phyloP scores from a whole-genome alignment of 108 stramenopile species.

The Fistulifera pelliculosa region DNA sequence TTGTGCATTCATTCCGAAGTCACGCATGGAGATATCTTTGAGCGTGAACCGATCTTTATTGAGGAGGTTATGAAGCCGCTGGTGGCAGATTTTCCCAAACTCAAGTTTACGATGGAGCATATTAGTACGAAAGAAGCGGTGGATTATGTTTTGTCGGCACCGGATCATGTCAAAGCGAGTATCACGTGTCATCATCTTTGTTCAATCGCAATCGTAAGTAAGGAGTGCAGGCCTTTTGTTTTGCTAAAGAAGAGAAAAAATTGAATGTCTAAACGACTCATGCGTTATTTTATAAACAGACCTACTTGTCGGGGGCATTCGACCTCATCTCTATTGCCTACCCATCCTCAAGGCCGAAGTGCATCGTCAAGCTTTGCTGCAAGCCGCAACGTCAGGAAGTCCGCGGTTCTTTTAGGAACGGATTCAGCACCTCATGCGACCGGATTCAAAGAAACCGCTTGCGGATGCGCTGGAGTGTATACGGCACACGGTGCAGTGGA shows the following conservation, averaged over 20 bases:
- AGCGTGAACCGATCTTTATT: slow-evolving; percentile 92
- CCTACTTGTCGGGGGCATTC: slow-evolving; percentile 85
- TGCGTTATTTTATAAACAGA: slow-evolving; percentile 20
- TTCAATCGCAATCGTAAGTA: slow-evolving; percentile 95
- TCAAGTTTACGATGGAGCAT: slow-evolving; percentile 98
- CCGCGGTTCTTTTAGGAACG: slow-evolving; percentile 96
- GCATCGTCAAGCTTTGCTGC: slow-evolving; percentile 85
- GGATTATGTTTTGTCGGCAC: slow-evolving; percentile 73
- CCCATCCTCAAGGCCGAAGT: slow-evolving; percentile 96
- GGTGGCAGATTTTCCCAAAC: slow-evolving; percentile 66
- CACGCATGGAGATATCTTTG: slow-evolving; percentile 91
- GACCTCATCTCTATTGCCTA: slow-evolving; percentile 97
- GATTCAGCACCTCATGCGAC: slow-evolving; percentile 95
- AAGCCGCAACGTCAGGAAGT: slow-evolving; percentile 84
- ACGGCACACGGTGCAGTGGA: slow-evolving; percentile 92
- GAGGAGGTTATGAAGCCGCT: slow-evolving; percentile 88
- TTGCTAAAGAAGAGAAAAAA: no score
- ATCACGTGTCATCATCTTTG: slow-evolving; percentile 97
- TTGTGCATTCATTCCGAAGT: slow-evolving; percentile 98
- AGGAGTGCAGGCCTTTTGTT: not conserved
- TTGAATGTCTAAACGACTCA: no score
- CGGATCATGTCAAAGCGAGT: slow-evolving; percentile 87
- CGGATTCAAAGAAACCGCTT: slow-evolving; percentile 66
- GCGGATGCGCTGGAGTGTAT: slow-evolving; percentile 97
- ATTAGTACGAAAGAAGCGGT: slow-evolving; percentile 89